Evolutionary conservation across 139 green algal species (phyloP).

Genomic region (Coelastrella sp.): DNA sequence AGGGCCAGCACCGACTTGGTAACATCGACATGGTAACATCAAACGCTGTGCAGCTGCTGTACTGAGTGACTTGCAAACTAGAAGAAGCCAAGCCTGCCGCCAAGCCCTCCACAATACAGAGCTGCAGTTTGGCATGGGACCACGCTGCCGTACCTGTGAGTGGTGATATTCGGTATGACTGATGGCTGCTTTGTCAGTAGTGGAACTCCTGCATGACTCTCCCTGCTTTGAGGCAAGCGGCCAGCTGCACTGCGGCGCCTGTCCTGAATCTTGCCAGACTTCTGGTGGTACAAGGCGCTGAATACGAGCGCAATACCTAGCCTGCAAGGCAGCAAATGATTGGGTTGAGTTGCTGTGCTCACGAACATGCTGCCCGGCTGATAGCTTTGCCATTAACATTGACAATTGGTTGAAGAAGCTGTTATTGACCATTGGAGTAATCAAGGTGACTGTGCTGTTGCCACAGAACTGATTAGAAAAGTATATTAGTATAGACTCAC

Average conservation of each 20-base stretch:
- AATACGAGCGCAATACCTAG: conserved; percentile 37
- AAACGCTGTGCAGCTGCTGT: too few species aligned
- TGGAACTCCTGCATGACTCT: not conserved
- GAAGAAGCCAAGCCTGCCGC: not conserved
- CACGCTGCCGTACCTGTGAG: not conserved
- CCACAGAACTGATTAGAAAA: not conserved
- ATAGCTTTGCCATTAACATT: too few species aligned
- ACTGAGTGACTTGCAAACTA: not conserved
- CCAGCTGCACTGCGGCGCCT: conserved; percentile 23
- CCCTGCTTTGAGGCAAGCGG: not conserved
- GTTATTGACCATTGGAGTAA: too few species aligned
- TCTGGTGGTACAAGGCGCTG: conserved; percentile 31
- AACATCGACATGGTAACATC: too few species aligned
- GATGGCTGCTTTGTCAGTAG: conserved; percentile 2
- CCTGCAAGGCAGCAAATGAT: not conserved
- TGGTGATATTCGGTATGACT: not conserved
- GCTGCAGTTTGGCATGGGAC: too few species aligned
- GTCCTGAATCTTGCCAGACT: not conserved
- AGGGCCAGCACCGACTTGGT: too few species aligned
- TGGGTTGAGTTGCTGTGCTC: not conserved
- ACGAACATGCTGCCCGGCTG: not conserved
- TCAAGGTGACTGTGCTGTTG: not conserved
- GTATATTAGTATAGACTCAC: not conserved
- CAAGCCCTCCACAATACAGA: not conserved
- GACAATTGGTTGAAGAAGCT: too few species aligned